Percentiles rank a stretch among this genome's conserved stretches.
These are phyloP conservation scores for Madurella mycetomatis DNA, from an alignment of 2,329 filamentous ascomycete species.

Conservation along the genomic window DNA sequence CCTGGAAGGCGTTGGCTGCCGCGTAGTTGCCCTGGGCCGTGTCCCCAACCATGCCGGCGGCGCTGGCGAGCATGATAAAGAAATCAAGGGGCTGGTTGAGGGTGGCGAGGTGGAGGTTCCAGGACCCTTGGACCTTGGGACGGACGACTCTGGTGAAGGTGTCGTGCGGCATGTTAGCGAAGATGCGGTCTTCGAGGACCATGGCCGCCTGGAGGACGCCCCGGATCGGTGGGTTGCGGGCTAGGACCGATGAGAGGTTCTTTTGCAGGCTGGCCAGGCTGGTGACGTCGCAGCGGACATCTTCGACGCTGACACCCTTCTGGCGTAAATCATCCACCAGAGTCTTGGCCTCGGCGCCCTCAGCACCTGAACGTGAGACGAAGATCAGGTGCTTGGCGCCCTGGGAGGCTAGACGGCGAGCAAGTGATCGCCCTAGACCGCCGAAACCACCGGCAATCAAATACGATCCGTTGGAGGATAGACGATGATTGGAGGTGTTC, in stretches of 20 bases:
- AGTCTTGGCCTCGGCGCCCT: no score
- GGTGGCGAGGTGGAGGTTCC: slow-evolving; percentile 11
- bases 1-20: slow-evolving; percentile 7
- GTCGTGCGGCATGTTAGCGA: slow-evolving; percentile 12
- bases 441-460: slow-evolving; percentile 37
- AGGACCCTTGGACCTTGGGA: slow-evolving; percentile 11
- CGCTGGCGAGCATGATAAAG: slow-evolving; percentile 11
- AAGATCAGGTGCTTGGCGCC: slow-evolving; percentile 38
- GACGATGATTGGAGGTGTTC: background rate
- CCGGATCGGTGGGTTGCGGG: slow-evolving; percentile 17
- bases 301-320: background rate
- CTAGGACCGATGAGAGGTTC: background rate
- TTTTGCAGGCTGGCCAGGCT: background rate
- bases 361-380: slow-evolving; percentile 29
- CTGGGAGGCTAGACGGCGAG: slow-evolving; percentile 32
- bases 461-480: slow-evolving; percentile 27
- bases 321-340: no score
- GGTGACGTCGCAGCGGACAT: slow-evolving; percentile 5
- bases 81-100: slow-evolving; percentile 8
- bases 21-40: slow-evolving; percentile 9
- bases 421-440: slow-evolving; percentile 35
- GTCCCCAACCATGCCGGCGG: slow-evolving; percentile 6
- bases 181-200: slow-evolving; percentile 19
- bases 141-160: slow-evolving; percentile 2
- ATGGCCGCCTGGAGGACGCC: slow-evolving; percentile 27